A percentile compares a stretch with the other conserved stretches of the same genome.
Conservation (phyloP, 345 rosid genomes). For the Carallia pectinifolia region DNA sequence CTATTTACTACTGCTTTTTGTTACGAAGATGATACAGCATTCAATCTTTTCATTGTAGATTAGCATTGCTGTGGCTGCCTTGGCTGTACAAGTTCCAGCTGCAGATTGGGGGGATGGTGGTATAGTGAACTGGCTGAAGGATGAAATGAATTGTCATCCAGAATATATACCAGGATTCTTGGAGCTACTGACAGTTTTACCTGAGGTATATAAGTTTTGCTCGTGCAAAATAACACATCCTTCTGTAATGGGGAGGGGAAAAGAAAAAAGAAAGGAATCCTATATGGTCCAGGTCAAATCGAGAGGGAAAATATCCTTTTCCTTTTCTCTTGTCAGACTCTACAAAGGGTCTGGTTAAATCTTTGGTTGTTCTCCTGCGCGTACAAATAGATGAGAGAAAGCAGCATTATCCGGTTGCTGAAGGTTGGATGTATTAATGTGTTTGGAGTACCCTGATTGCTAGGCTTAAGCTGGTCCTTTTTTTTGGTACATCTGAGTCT, state of each 20-base stretch:
- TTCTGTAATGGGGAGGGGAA: neutral
- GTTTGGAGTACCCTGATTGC: too few species aligned
- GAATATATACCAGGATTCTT: slow-evolving; percentile 93
- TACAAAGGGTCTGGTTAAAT: too few species aligned
- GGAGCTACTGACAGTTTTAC: slow-evolving; percentile 92
- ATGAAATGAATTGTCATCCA: slow-evolving; percentile 92
- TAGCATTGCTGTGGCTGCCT: slow-evolving; percentile 97
- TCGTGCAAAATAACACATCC: neutral
- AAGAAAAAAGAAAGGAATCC: neutral
- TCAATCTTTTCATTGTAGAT: slow-evolving; percentile 57
- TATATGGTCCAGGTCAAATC: neutral
- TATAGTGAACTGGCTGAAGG: slow-evolving; percentile 83
- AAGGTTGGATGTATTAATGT: too few species aligned
- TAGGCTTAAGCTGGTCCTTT: too few species aligned
- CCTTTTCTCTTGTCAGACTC: too few species aligned
- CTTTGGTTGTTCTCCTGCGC: too few species aligned
- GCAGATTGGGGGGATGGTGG: slow-evolving; percentile 98
- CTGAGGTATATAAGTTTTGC: slow-evolving; percentile 62
- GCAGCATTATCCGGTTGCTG: too few species aligned
- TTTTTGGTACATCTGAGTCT: too few species aligned
- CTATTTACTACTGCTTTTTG: slow-evolving; percentile 2
- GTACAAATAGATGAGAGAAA: too few species aligned
- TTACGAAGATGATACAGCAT: slow-evolving; percentile 7
- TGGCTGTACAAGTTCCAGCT: slow-evolving; percentile 97
- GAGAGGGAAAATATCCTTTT: neutral